Evolutionary conservation across 345 rosid species (phyloP), one percentile per base, ranked within the genome.

Genomic region (Acer saccharum): DNA sequence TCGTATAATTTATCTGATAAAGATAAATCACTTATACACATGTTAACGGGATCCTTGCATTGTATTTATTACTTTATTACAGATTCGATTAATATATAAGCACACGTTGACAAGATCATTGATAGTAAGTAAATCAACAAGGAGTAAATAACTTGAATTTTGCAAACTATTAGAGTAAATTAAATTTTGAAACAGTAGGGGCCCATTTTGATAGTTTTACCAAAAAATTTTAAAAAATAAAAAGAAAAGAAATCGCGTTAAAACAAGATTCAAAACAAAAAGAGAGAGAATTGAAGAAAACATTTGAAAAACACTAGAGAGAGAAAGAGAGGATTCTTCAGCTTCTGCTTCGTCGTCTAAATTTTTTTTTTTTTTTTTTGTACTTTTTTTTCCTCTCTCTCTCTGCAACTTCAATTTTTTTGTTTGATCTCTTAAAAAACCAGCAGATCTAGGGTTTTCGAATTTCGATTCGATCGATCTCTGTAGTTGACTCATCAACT

Each of bases 401-500:
- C n/a, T 39, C 10, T 55, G 13, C 64, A 60, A 60, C 64, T 72
- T 29, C 65, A 54, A 10, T 10, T 21, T 60, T 54, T 35, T 17
- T 54, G 18, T 17, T 2, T 32, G 64, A 55, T n/a, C 35, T 23
- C 41, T 14, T 13, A 41, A 25, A 54, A n/a, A 57, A 39, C 10
- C 52, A 55, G 27, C 75, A 58, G 75, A 72, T 72, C 75, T 39
- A 39, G 50, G 52, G 52, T 57, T 72, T 39, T 27, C 17, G n/a
- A 32, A 60, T 20, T 55, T 27, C n/a, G 50, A 57, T 72, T 72
- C 52, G 12, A 20, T 72, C 67, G 67, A 41, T 60, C 65, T 16
- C 60, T 35, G 13, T 62, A 16, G 12, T 62, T 44, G 12, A 54
- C 12, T 14, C 48, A 2, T 64, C 6, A 7, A 17, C 58, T 46